Conservation (phyloP, 352 stramenopile species). For the Phytophthora vignae region DNA sequence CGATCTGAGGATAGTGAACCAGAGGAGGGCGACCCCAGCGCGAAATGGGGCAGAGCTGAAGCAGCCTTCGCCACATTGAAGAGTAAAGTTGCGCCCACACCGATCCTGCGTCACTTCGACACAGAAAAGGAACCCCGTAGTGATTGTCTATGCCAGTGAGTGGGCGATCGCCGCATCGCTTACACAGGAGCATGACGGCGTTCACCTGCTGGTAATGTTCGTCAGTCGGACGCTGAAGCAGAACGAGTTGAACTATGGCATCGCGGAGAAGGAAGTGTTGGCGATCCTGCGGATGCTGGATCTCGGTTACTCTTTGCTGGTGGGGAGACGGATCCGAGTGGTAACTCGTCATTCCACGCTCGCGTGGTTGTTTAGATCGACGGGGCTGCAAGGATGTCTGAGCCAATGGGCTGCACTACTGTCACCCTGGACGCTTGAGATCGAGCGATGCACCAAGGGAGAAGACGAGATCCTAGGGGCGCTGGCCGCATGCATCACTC, state of each 20-base stretch:
- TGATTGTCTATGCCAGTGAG: neutral
- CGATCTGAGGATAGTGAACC: no score
- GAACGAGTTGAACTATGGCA: neutral
- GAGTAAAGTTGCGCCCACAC: neutral
- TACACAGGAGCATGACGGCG: neutral
- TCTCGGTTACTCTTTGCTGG: neutral
- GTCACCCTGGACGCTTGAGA: neutral
- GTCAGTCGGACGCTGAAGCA: neutral
- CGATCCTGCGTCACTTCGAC: neutral
- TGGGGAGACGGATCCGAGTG: neutral
- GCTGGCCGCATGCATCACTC: neutral
- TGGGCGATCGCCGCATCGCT: neutral
- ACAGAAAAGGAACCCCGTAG: neutral
- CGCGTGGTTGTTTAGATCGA: conserved; percentile 3
- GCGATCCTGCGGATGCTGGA: neutral
- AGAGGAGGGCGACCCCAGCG: no score
- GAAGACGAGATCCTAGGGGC: conserved; percentile 20
- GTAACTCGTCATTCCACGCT: neutral
- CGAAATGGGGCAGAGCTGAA: no score
- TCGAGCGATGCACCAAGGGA: conserved; percentile 7
- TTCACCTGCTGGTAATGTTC: neutral
- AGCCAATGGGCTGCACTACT: conserved; percentile 1
- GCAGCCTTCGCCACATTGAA: neutral
- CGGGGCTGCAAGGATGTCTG: neutral
- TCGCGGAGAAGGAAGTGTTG: neutral